Evolutionary conservation across 139 green algal genomes (phyloP).

Genomic region (Chlorella sorokiniana): DNA sequence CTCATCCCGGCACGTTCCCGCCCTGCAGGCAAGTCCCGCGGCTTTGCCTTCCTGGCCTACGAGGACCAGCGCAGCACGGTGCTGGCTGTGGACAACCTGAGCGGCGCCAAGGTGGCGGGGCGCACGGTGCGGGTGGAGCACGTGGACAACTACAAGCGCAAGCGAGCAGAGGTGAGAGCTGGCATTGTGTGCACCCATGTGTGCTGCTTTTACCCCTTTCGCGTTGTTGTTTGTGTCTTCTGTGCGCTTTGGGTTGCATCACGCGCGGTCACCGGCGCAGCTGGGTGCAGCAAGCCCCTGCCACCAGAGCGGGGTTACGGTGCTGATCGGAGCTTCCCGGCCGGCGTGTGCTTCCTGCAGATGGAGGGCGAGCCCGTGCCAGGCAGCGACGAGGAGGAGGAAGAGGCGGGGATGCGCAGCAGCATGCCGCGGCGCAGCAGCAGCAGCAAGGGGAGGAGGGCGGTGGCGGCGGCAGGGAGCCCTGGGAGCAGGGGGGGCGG

Average conservation of each 20-base stretch:
- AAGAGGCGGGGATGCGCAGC: not conserved
- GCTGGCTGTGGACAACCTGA: conserved; percentile 98
- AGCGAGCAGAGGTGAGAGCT: conserved; percentile 70
- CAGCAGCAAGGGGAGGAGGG: not conserved
- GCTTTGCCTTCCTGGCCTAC: conserved; percentile 98
- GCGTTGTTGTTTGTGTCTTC: no score
- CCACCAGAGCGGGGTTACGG: no score
- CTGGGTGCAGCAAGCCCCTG: no score
- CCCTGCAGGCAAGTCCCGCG: conserved; percentile 70
- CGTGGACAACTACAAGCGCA: conserved; percentile 95
- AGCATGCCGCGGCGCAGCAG: not conserved
- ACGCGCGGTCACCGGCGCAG: no score
- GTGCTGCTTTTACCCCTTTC: no score
- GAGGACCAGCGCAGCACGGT: conserved; percentile 97
- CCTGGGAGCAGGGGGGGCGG: conserved; percentile 38
- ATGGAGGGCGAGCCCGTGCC: conserved; percentile 49
- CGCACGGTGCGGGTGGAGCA: conserved; percentile 93
- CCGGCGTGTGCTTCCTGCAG: conserved; percentile 14
- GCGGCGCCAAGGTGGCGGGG: conserved; percentile 80
- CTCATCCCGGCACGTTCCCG: no score
- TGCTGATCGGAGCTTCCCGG: no score
- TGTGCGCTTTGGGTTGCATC: no score
- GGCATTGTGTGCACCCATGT: not conserved
- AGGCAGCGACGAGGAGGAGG: conserved; percentile 31
- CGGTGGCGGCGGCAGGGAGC: conserved; percentile 32